Percentiles rank a stretch among this genome's conserved stretches.
phyloP scores from a whole-genome alignment of 2,329 filamentous ascomycete species.

The Penicillium sp. region DNA sequence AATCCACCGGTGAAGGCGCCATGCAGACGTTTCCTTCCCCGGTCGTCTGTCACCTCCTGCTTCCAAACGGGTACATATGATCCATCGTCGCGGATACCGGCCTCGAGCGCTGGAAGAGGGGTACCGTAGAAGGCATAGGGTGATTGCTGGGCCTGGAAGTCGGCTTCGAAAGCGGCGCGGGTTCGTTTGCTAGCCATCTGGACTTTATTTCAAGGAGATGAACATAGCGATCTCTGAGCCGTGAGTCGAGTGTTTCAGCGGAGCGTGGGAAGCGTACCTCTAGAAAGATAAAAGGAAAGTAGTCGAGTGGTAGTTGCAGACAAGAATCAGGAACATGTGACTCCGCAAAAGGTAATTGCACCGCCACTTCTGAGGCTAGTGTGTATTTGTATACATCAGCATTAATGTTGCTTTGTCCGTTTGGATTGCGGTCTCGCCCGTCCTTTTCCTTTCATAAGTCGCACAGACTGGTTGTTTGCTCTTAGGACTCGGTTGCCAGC shows the following conservation, averaged over 20 bases:
- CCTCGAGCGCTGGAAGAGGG: constrained; percentile 77
- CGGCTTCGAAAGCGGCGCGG: constrained; percentile 76
- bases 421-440: neutral
- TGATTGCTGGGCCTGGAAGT: constrained; percentile 68
- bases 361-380: constrained; percentile 19
- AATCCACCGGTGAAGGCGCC: constrained; percentile 96
- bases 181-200: constrained; percentile 80
- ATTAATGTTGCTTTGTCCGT: neutral
- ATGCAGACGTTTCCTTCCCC: constrained; percentile 86
- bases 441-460: neutral
- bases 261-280: neutral
- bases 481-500: neutral
- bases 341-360: constrained; percentile 1
- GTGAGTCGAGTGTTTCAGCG: neutral
- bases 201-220: neutral
- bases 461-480: constrained; percentile 1
- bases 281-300: neutral
- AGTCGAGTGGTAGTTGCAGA: neutral
- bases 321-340: constrained; percentile 16
- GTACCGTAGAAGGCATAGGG: constrained; percentile 84
- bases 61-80: constrained; percentile 97
- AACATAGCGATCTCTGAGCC: constrained; percentile 10
- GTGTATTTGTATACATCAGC: neutral
- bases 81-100: constrained; percentile 81
- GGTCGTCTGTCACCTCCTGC: constrained; percentile 94